Evolutionary conservation across 2,329 filamentous ascomycete species (phyloP), one percentile per base, ranked within the genome.

Genomic region (Fusarium fracticaudum): DNA sequence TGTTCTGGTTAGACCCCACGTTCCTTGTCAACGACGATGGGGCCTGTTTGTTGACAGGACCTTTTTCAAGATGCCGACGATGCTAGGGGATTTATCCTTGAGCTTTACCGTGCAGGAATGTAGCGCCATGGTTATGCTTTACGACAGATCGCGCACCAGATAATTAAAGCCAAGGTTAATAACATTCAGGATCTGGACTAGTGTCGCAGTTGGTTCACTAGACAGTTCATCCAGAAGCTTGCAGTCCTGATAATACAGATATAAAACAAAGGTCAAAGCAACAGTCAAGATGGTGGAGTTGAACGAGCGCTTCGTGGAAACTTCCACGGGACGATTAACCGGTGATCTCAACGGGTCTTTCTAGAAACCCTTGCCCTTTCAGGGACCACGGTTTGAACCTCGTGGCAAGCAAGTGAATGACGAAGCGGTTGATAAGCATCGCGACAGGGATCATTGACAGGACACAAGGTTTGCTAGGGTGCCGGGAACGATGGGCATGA

Each of bases 401-500:
- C 43, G 26, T 67, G 65, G 71, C 51, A 63, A 48, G 66, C 40
- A 59, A 50, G 40, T 74, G 50, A 55, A 74, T 74, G 72, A 74
- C 72, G 67, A 74, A 74, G 67, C 50, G 37, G 63, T 74, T 74
- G 53, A 74, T 74, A 74, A 74, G 72, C 67, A 72, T 53, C 37
- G 35, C 24, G 48, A 40, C 72, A 74, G 63, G 71, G 72, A 26
- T 69, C 9, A 18, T 58, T 54, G 59, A 61, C 60, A 71, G 59
- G 55, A 72, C 45, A 58, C 57, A 74, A 69, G 43, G 67, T 72
- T 74, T 62, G 60, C 59, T 47, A 47, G 68, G 71, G 68, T 58
- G 29, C 26, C 47, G 68, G 71, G 48, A 68, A 60, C 47, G 57
- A 65, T 60, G 45, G 50, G 67, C 59, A 53, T 64, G 45, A 72